Conservation (phyloP, 805 yeast genomes). For the Komagataella populi region DNA sequence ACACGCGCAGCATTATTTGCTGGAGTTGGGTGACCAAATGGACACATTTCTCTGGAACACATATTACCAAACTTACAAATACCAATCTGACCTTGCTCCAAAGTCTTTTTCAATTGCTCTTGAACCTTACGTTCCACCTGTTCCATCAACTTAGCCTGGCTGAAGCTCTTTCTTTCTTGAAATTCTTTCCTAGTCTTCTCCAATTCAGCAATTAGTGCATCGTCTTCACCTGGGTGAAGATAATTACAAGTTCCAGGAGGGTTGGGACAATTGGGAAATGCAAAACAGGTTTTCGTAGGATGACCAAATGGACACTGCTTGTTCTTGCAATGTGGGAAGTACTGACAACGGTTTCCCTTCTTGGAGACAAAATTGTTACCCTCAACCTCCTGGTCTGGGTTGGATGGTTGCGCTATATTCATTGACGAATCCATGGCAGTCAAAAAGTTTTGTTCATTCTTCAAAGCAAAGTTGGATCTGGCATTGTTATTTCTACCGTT, state of each 20-base stretch:
- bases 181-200: slow-evolving; percentile 34
- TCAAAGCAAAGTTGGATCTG: slow-evolving; percentile 18
- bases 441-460: slow-evolving; percentile 24
- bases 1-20: slow-evolving; percentile 66
- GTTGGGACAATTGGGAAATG: slow-evolving; percentile 67
- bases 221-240: slow-evolving; percentile 80
- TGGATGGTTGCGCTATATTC: background rate
- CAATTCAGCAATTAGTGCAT: slow-evolving; percentile 51
- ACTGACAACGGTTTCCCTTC: slow-evolving; percentile 48
- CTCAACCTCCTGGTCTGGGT: slow-evolving; percentile 4
- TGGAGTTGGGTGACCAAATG: slow-evolving; percentile 88
- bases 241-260: slow-evolving; percentile 73
- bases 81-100: slow-evolving; percentile 18
- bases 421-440: slow-evolving; percentile 24
- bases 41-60: slow-evolving; percentile 71
- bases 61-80: slow-evolving; percentile 66
- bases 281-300: slow-evolving; percentile 65
- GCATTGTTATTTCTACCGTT: background rate
- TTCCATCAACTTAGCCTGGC: slow-evolving; percentile 23
- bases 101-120: slow-evolving; percentile 15
- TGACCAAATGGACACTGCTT: slow-evolving; percentile 66
- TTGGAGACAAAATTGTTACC: slow-evolving; percentile 22
- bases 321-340: slow-evolving; percentile 57
- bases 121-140: slow-evolving; percentile 19
- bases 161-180: slow-evolving; percentile 7